These are phyloP conservation scores for Blastobotrys elegans DNA, from an alignment of 1,139 yeast species.

Conservation along the genomic window DNA sequence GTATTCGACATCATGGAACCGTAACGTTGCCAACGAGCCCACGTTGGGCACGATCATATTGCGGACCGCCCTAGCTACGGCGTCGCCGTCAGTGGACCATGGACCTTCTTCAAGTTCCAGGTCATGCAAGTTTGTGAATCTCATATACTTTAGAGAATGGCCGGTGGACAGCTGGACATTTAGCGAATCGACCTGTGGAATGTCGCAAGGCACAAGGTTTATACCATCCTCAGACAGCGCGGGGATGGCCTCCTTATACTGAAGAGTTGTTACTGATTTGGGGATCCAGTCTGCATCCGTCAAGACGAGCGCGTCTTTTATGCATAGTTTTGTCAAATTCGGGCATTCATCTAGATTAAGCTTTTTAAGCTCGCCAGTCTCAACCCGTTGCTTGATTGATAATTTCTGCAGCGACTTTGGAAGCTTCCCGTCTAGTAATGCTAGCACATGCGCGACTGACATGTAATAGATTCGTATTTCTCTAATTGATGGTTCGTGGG, in stretches of 20 bases:
- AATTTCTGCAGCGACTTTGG: background rate
- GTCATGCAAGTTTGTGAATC: conserved; percentile 1
- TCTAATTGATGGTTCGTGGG: background rate
- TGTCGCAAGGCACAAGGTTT: background rate
- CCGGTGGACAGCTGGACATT: conserved; percentile 8
- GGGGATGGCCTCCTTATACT: conserved; percentile 4
- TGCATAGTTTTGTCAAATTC: background rate
- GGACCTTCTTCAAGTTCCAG: conserved; percentile 11
- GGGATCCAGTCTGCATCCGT: conserved; percentile 8
- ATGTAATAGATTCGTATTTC: conserved; percentile 7
- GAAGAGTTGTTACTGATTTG: background rate
- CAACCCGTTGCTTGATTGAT: background rate
- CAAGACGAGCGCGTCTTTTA: background rate
- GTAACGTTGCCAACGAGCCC: conserved; percentile 2
- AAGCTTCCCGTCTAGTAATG: background rate
- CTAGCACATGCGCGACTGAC: background rate
- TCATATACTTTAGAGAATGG: conserved; percentile 9
- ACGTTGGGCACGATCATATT: conserved; percentile 9
- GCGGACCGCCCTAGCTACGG: conserved; percentile 4
- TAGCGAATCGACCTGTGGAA: conserved; percentile 5
- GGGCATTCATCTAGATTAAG: conserved; percentile 3
- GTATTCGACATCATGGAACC: conserved; percentile 9
- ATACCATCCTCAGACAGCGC: background rate
- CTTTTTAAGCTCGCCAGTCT: conserved; percentile 2
- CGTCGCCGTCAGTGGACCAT: conserved; percentile 7